phyloP scores from a whole-genome alignment of 208 protist genomes.

The Leptomonas pyrrhocoris region DNA sequence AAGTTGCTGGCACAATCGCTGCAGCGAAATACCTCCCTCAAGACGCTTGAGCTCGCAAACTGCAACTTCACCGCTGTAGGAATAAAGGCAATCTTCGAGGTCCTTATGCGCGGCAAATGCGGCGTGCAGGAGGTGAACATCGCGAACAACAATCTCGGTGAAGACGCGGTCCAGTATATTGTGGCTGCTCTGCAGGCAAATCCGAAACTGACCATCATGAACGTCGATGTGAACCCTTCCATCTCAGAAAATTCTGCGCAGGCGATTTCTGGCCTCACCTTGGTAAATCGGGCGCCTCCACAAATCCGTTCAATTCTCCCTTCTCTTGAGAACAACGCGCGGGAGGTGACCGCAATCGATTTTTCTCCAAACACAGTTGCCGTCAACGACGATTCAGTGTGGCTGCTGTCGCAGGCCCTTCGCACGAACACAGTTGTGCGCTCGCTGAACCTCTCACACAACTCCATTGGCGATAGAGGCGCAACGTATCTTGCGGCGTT shows the following conservation, averaged over 20 bases:
- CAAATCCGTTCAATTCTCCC: conserved; percentile 59
- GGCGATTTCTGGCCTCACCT: conserved; percentile 66
- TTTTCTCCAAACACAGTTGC: conserved; percentile 55
- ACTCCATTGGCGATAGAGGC: conserved; percentile 81
- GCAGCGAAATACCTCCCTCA: conserved; percentile 65
- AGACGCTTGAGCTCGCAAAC: conserved; percentile 79
- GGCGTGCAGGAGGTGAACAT: conserved; percentile 78
- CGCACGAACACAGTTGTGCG: conserved; percentile 58
- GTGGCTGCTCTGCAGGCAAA: conserved; percentile 66
- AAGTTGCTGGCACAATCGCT: conserved; percentile 63
- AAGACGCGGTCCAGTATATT: conserved; percentile 59
- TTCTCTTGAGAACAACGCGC: conserved; percentile 59
- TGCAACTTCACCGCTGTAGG: conserved; percentile 81
- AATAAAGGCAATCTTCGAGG: conserved; percentile 56
- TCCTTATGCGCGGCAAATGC: conserved; percentile 47
- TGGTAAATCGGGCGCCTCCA: conserved; percentile 80
- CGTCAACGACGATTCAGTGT: conserved; percentile 74
- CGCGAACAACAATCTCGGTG: conserved; percentile 81
- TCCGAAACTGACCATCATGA: conserved; percentile 62
- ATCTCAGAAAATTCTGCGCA: conserved; percentile 52
- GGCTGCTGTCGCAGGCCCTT: conserved; percentile 72
- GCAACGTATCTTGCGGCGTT: conserved; percentile 63
- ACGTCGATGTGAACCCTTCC: conserved; percentile 78
- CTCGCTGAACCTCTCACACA: conserved; percentile 79
- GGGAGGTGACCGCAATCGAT: conserved; percentile 52